These are phyloP conservation scores for Persicaria tinctoria DNA, from an alignment of 148 eudicot species.

Conservation along the genomic window DNA sequence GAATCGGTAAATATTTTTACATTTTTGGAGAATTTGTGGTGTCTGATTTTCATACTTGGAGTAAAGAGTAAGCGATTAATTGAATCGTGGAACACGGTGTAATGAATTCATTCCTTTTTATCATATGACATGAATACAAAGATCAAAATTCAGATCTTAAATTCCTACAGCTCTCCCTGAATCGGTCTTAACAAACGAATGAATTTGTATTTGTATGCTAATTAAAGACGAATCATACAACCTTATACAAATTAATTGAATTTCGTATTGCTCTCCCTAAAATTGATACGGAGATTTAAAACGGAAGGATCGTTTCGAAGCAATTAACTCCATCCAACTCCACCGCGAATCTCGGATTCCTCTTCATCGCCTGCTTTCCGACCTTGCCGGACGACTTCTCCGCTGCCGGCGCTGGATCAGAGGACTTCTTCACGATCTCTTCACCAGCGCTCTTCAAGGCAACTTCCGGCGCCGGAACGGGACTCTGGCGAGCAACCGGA, in stretches of 20 bases:
- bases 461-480: neutral
- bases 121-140: neutral
- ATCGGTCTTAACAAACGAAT: too few relatives aligned
- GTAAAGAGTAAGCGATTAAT: too few relatives aligned
- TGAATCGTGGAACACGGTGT: neutral
- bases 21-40: neutral
- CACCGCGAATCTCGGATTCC: constrained; percentile 31
- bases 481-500: neutral
- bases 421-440: neutral
- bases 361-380: neutral
- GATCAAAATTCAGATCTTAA: neutral
- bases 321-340: constrained; percentile 43
- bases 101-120: neutral
- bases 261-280: too few relatives aligned
- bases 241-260: too few relatives aligned
- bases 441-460: neutral
- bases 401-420: neutral
- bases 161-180: too few relatives aligned
- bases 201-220: too few relatives aligned
- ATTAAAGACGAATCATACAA: too few relatives aligned
- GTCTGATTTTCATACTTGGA: neutral
- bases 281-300: neutral
- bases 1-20: too few relatives aligned
- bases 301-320: constrained; percentile 36
- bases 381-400: neutral